Evolutionary conservation across 805 yeast genomes (phyloP), one percentile per base, ranked within the genome.

Genomic region (Yarrowia divulgata): DNA sequence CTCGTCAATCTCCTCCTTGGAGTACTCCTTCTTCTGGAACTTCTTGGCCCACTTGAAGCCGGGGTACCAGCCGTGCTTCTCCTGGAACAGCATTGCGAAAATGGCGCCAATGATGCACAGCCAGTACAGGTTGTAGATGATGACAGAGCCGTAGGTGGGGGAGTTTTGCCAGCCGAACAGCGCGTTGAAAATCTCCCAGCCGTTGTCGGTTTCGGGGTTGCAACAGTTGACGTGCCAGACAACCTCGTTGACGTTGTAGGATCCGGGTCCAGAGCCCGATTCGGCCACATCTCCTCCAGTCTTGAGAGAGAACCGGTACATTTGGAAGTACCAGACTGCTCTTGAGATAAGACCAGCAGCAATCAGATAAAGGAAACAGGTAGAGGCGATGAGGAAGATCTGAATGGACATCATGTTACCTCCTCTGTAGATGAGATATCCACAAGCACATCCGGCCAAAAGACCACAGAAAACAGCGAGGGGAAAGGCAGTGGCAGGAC

Each of bases 141-240:
- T 81, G 70, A 94, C 93, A 6, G 97, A 91, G 69, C 98, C 97
- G 77, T 91, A 85, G 73, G 97, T 92, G 70, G 97, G 98, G 68
- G 97, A 86, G 81, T 94, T 94, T 82, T 93, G 97, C 99, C 99
- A 94, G 72, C 98, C 99, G 72, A 94, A 83, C 69, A 94, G 79
- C 35, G 98, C 91, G 77, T 94, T 94, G 85, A 94, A 94, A 71
- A 94, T 88, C 85, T 93, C 97, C 98, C 98, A 94, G 82, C 98
- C 98, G 74, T 89, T 88, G 80, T 90, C 94, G 70, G 84, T 83
- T 79, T 90, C 93, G 57, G 98, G 98, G 80, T 93, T 93, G 83
- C 98, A 94, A 82, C 98, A 94, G 85, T 94, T 93, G 71, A 94
- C 96, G 81, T 94, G 99, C 93, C 97, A 94, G 35, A 94, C 97